Conservation (phyloP, 75 land plant species). For the Gnetum montanum region DNA sequence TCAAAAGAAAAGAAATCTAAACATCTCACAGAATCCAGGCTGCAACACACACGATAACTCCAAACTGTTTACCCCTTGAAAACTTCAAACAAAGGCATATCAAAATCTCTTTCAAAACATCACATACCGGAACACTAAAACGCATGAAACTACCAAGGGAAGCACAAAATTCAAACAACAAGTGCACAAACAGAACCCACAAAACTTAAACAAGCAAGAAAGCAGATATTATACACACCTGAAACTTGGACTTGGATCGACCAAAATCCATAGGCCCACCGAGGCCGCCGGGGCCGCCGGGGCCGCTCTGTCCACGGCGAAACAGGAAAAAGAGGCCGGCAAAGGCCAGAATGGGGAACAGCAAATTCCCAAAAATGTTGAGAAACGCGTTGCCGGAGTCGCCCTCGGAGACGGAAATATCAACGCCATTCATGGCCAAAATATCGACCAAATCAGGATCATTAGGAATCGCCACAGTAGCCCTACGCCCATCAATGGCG, state of each 20-base stretch:
- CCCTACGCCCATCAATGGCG: constrained; percentile 92
- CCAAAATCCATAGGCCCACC: constrained; percentile 99
- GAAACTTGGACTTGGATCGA: constrained; percentile 93
- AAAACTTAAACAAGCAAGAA: not conserved
- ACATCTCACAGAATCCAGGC: too few relatives aligned
- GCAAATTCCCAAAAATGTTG: constrained; percentile 68
- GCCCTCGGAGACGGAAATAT: constrained; percentile 95
- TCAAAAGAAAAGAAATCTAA: too few relatives aligned
- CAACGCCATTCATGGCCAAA: constrained; percentile 98
- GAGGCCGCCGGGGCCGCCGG: constrained; percentile 88
- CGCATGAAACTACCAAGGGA: too few relatives aligned
- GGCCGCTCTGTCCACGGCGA: constrained; percentile 88
- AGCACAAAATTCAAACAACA: too few relatives aligned
- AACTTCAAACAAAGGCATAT: too few relatives aligned
- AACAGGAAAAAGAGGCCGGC: constrained; percentile 91
- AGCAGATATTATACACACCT: constrained; percentile 2
- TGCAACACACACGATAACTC: too few relatives aligned
- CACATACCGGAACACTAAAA: too few relatives aligned
- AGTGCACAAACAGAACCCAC: too few relatives aligned
- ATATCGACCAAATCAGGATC: constrained; percentile 96
- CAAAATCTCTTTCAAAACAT: too few relatives aligned
- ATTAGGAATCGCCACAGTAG: constrained; percentile 80
- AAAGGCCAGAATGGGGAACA: constrained; percentile 92
- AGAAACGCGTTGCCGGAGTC: constrained; percentile 71
- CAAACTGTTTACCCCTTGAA: too few relatives aligned